Evolutionary conservation across 2,329 filamentous ascomycete species (phyloP), one percentile per base, ranked within the genome.

Genomic region (Paecilomyces formosus): DNA sequence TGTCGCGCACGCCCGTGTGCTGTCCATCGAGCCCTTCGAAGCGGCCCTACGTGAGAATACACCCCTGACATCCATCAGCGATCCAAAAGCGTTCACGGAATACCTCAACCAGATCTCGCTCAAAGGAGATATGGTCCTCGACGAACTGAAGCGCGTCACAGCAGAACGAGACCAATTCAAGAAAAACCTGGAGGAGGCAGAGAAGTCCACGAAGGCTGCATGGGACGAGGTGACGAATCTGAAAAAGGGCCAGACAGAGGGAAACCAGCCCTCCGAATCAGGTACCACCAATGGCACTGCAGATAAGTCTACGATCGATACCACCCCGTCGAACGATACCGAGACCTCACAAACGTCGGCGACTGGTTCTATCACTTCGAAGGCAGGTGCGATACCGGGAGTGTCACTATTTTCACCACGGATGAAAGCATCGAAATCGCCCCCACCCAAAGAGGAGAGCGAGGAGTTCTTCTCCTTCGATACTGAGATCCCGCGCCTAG

Each of bases 401-500:
- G 62, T 75, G 53, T 71, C 72, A 5, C 60, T 74, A 22, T 76
- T 76, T 57, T 76, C 75, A 18, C 72, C 74, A 15, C 73, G 70
- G 54, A 59, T 64, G 15, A 74, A 70, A 57, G 55, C 72, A 1
- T 56, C 67, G 11, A 70, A 68, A 54, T 68, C 73, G 12, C 63
- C 67, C n/a, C 65, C 69, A 7, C 62, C 70, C 26, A 61, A 72
- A 33, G 72, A 74, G 33, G 72, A 73, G 15, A 71, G 74, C 24
- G 89, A 92, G 63, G 90, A 96, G 54, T 88, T 97, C 74, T 97
- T 97, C 75, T 96, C 92, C 0, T 95, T 92, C 66, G 92, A 97
- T 59, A 88, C 88, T 55, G 93, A 97, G 74, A 81, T 95, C 13
- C 89, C 90, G 2, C 85, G 89, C 57, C 76, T 96, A n/a, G 88